Evolutionary conservation across 148 eudicot species (phyloP), one percentile per base, ranked within the genome.

Genomic region (Amaranthus palmeri): DNA sequence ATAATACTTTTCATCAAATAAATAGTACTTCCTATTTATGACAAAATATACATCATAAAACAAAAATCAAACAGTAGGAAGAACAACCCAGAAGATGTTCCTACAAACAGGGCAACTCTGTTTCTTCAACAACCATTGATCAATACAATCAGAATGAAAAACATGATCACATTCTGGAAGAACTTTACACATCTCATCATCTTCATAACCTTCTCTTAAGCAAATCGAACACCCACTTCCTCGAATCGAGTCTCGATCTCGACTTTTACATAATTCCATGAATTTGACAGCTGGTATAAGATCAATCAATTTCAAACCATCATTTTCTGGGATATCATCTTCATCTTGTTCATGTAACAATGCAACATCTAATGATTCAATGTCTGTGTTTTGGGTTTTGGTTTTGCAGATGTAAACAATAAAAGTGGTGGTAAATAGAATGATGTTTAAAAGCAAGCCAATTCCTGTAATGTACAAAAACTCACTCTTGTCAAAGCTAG

Each of bases 51-150:
- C 54, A 55, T 70, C 14, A 10, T 25, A 5, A 43, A 25, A 54
- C n/a, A 7, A n/a, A 46, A 48, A 50, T 62, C 17, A 52, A 3
- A 61, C 51, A 12, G 6, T 18, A 55, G 47, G 58, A 72, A 58
- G 42, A 72, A 72, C 67, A 54, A 61, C 53, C 12, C 70, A 4
- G 17, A 72, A 72, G 61, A 67, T 42, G 57, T 72, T 78, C 44
- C 80, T 54, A 40, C 80, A 78, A 72, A 78, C 76, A 60, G 80
- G 80, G 68, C 80, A 78, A 67, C 68, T 78, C 67, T 59, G 72
- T 2, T 56, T 45, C 6, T 51, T 72, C 72, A 59, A 66, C 48
- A 78, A 60, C 80, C 80, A 78, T 48, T 64, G 46, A 78, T 74
- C 73, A 55, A 78, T 73, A 74, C 81, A 78, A 48, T 68, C 73